phyloP scores from a whole-genome alignment of 768 basidiomycete genomes.

The Asterophora lycoperdoides region DNA sequence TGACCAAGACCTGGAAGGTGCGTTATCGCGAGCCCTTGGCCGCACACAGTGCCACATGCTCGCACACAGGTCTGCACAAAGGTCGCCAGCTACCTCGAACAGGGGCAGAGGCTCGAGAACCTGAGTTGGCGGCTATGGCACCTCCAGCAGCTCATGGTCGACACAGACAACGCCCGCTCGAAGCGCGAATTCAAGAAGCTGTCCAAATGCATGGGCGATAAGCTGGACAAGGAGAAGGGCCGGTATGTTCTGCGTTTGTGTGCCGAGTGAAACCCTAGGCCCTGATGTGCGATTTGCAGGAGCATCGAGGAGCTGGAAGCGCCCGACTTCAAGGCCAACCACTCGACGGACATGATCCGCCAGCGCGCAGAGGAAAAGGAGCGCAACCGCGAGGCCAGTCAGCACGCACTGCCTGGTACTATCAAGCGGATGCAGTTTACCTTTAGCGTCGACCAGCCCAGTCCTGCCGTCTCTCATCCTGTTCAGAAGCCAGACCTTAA shows the following conservation, averaged over 20 bases:
- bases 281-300: conserved; percentile 39
- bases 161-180: conserved; percentile 82
- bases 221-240: conserved; percentile 90
- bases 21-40: conserved; percentile 13
- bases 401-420: conserved; percentile 60
- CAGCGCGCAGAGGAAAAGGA: conserved; percentile 81
- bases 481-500: conserved; percentile 65
- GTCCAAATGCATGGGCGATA: conserved; percentile 85
- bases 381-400: conserved; percentile 66
- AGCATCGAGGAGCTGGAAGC: conserved; percentile 83
- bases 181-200: conserved; percentile 90
- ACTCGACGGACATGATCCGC: conserved; percentile 74
- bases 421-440: conserved; percentile 91
- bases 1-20: conserved; percentile 92
- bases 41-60: neutral
- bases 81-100: conserved; percentile 87
- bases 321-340: conserved; percentile 76
- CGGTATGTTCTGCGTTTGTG: conserved; percentile 54
- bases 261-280: conserved; percentile 27
- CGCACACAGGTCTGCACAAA: conserved; percentile 76
- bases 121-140: conserved; percentile 92
- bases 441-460: conserved; percentile 75
- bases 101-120: conserved; percentile 89
- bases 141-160: conserved; percentile 87
- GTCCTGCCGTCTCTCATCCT: conserved; percentile 40